phyloP scores from a whole-genome alignment of 163 green algal species.

The Volvox carteri region DNA sequence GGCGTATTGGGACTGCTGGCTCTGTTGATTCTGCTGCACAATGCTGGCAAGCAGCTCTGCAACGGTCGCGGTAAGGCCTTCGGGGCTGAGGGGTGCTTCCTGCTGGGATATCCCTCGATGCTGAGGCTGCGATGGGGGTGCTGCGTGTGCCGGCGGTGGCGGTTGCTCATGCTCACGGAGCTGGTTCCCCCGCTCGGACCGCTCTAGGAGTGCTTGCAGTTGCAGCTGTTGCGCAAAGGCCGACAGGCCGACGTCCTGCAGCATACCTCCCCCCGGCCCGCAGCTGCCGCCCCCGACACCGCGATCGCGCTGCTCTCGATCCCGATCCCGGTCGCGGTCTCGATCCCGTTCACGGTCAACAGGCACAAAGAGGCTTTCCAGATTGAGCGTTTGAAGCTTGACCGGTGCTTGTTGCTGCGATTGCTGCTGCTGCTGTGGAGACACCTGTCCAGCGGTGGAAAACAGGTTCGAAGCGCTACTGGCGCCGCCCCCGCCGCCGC shows the following conservation, averaged over 20 bases:
- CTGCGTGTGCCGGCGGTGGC: neutral
- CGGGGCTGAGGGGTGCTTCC: neutral
- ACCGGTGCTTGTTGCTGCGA: neutral
- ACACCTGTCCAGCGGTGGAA: neutral
- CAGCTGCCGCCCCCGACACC: conserved; percentile 12
- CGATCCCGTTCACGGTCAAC: conserved; percentile 4
- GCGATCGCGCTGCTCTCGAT: neutral
- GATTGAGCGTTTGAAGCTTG: conserved; percentile 35
- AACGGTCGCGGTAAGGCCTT: neutral
- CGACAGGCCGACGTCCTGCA: conserved; percentile 16
- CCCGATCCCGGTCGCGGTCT: neutral
- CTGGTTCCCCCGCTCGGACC: neutral
- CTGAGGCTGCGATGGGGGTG: neutral
- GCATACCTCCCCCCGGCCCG: neutral
- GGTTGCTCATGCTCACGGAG: neutral
- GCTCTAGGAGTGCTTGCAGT: neutral
- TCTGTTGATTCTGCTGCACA: neutral
- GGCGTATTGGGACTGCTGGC: neutral
- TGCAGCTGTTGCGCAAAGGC: neutral
- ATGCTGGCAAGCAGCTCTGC: conserved; percentile 5
- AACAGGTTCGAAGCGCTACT: neutral
- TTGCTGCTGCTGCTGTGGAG: neutral
- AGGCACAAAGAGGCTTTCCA: neutral
- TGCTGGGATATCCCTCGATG: neutral
- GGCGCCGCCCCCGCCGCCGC: neutral